These are phyloP conservation scores for Diplosphaera chodatii DNA, from an alignment of 139 green algal genomes.

Conservation along the genomic window DNA sequence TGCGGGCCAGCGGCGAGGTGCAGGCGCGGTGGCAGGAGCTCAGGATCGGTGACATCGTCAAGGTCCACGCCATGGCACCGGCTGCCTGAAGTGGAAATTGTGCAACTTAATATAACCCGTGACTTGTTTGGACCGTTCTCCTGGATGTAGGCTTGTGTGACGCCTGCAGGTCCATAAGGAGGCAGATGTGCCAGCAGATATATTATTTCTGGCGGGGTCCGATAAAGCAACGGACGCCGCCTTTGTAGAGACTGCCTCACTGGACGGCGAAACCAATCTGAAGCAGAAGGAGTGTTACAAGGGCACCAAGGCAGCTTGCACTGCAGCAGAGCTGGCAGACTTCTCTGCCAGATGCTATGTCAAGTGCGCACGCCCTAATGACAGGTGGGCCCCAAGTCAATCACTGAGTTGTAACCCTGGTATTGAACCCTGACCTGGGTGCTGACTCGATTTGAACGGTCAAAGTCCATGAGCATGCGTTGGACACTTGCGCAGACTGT, in stretches of 20 bases:
- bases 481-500: no score
- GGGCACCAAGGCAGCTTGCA: background rate
- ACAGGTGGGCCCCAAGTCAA: no score
- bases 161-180: slow-evolving; percentile 23
- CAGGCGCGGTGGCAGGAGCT: slow-evolving; percentile 50
- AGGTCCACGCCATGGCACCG: slow-evolving; percentile 3
- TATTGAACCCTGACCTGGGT: no score
- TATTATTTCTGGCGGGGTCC: slow-evolving; percentile 59
- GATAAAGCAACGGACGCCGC: slow-evolving; percentile 50
- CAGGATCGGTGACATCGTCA: slow-evolving; percentile 63
- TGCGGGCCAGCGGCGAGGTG: slow-evolving; percentile 28
- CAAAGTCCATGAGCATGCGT: no score
- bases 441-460: no score
- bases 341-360: background rate
- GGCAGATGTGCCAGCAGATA: slow-evolving; percentile 63
- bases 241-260: slow-evolving; percentile 81
- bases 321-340: background rate
- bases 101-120: no score
- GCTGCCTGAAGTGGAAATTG: no score
- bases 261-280: slow-evolving; percentile 54
- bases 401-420: no score
- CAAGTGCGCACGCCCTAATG: background rate
- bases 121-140: no score
- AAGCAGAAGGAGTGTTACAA: slow-evolving; percentile 22
- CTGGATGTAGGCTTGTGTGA: no score